Conservation (phyloP, 805 yeast genomes). For the Lachancea sp. region DNA sequence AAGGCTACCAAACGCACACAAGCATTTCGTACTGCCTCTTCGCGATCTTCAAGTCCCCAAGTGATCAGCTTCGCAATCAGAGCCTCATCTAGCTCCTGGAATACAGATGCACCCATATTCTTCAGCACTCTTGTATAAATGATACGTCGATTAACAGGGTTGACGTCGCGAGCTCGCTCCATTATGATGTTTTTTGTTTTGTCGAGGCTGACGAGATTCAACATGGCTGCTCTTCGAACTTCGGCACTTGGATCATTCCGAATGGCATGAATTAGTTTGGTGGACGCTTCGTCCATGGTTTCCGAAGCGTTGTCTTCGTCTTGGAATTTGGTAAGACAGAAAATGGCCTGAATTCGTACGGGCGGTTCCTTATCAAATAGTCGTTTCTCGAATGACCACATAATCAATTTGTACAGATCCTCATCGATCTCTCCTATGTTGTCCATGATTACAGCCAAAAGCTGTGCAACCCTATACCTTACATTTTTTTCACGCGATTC, state of each 20-base stretch:
- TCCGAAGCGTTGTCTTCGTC: constrained; percentile 37
- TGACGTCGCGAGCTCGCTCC: constrained; percentile 78
- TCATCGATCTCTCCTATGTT: constrained; percentile 71
- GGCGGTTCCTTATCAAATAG: constrained; percentile 67
- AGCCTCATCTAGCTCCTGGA: constrained; percentile 28
- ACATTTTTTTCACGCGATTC: constrained; percentile 73
- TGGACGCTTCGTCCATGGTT: constrained; percentile 41
- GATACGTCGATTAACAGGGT: constrained; percentile 62
- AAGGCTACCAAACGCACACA: constrained; percentile 63
- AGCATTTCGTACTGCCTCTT: constrained; percentile 61
- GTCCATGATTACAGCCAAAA: constrained; percentile 64
- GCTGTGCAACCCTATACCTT: constrained; percentile 71
- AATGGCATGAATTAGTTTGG: constrained; percentile 44
- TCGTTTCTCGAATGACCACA: constrained; percentile 55
- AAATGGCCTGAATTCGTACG: constrained; percentile 79
- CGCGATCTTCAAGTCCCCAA: constrained; percentile 89
- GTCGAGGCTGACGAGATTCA: constrained; percentile 55
- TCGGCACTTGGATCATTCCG: constrained; percentile 82
- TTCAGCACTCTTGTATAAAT: constrained; percentile 64
- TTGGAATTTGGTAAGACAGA: constrained; percentile 75
- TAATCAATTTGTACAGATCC: constrained; percentile 57
- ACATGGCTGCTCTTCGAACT: constrained; percentile 77
- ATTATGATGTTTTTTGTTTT: constrained; percentile 52
- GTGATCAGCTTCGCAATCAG: constrained; percentile 60
- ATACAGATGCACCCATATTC: constrained; percentile 57